These are phyloP conservation scores for Talaromyces sp. DNA, from an alignment of 2,329 filamentous ascomycete species.

Conservation along the genomic window DNA sequence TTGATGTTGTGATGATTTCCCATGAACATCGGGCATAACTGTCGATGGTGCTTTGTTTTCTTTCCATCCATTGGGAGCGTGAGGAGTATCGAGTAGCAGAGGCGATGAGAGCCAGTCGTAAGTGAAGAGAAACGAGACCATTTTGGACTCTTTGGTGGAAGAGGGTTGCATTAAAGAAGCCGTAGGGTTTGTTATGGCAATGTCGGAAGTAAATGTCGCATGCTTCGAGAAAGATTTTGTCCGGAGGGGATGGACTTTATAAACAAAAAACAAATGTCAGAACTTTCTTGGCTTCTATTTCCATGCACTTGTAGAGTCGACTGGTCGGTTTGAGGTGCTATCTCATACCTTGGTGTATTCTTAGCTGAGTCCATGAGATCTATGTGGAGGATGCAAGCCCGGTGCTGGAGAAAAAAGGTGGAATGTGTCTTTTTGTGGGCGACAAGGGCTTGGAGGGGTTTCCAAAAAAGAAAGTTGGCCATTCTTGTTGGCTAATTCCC, in stretches of 20 bases:
- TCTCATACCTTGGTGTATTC: no score
- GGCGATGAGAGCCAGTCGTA: slow-evolving; percentile 19
- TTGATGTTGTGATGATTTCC: slow-evolving; percentile 22
- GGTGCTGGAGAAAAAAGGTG: no score
- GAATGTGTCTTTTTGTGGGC: no score
- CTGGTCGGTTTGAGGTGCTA: not conserved
- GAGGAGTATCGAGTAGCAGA: slow-evolving; percentile 35
- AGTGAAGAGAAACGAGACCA: slow-evolving; percentile 16
- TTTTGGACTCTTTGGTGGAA: slow-evolving; percentile 16
- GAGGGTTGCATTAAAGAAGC: slow-evolving; percentile 20
- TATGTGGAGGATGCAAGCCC: no score
- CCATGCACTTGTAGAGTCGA: no score
- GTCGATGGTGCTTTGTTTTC: slow-evolving; percentile 28
- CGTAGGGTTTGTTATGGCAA: slow-evolving; percentile 26
- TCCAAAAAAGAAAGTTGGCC: no score
- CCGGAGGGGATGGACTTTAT: slow-evolving; percentile 3
- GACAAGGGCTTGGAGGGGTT: no score
- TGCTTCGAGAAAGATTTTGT: slow-evolving; percentile 23
- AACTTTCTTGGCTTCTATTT: no score
- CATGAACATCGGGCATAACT: slow-evolving; percentile 25
- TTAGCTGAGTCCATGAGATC: no score
- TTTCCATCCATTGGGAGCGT: slow-evolving; percentile 27
- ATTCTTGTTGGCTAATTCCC: no score
- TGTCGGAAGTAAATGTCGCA: slow-evolving; percentile 26
- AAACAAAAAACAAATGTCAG: not conserved